Conservation (phyloP, 495 filamentous ascomycete genomes). For the Delitschia confertaspora region DNA sequence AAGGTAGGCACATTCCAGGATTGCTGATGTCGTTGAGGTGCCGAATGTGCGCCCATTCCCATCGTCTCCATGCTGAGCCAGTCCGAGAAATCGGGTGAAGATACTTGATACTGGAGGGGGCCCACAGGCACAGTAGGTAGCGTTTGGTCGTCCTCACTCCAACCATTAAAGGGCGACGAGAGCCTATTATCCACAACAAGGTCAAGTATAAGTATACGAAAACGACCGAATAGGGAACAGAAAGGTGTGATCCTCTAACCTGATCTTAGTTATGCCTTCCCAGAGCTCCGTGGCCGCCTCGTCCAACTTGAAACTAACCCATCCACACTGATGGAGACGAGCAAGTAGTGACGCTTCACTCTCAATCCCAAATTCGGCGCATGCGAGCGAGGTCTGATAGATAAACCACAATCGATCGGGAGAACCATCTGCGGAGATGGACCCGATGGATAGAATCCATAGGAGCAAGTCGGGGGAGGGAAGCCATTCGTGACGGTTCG, state of each 20-base stretch:
- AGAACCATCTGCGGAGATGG: conserved; percentile 25
- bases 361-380: conserved; percentile 18
- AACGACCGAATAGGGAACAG: conserved; percentile 19
- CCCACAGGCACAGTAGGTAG: too few species aligned
- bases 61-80: too few species aligned
- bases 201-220: conserved; percentile 24
- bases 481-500: conserved; percentile 19
- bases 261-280: conserved; percentile 21
- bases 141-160: too few species aligned
- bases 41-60: too few species aligned
- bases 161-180: too few species aligned
- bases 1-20: not conserved
- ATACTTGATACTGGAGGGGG: too few species aligned
- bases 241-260: conserved; percentile 23
- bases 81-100: too few species aligned
- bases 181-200: conserved; percentile 16
- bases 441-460: conserved; percentile 27
- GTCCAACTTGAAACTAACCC: conserved; percentile 26
- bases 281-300: conserved; percentile 17
- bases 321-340: conserved; percentile 24
- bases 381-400: conserved; percentile 18
- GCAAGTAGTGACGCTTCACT: conserved; percentile 7
- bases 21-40: conserved; percentile 5
- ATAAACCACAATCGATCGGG: conserved; percentile 19
- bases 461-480: conserved; percentile 21